phyloP scores from a whole-genome alignment of 768 basidiomycete genomes.

The Suillus variegatus region DNA sequence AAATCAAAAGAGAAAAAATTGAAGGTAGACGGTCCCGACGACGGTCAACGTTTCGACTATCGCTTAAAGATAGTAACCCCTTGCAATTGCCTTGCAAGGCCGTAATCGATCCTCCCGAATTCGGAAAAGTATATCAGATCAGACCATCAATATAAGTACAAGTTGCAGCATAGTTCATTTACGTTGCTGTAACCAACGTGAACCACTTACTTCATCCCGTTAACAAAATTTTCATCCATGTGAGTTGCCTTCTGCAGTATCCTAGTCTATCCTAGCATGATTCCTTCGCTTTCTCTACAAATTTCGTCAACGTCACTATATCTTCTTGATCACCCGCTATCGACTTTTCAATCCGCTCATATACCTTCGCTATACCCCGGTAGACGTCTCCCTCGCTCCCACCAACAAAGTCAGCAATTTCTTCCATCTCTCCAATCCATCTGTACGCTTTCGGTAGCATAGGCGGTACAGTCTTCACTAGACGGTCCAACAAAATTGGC shows the following conservation, averaged over 20 bases:
- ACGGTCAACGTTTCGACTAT: background rate
- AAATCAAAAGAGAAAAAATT: background rate
- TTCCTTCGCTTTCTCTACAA: constrained; percentile 47
- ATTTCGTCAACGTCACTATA: constrained; percentile 40
- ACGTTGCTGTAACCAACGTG: constrained; percentile 10
- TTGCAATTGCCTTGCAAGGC: background rate
- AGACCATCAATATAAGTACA: background rate
- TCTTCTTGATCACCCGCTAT: constrained; percentile 41
- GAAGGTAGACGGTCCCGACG: background rate
- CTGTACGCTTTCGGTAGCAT: constrained; percentile 68
- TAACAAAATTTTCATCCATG: background rate
- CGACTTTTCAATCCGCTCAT: constrained; percentile 44
- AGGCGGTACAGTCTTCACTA: constrained; percentile 40
- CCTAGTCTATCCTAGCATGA: constrained; percentile 10
- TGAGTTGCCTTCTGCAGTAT: background rate
- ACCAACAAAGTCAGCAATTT: constrained; percentile 58
- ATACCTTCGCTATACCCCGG: constrained; percentile 47
- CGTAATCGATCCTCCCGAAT: constrained; percentile 1
- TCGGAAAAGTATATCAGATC: constrained; percentile 1
- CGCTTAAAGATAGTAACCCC: background rate
- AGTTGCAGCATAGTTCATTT: constrained; percentile 5
- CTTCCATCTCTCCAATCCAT: constrained; percentile 65
- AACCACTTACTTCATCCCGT: background rate
- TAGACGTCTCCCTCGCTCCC: constrained; percentile 46
- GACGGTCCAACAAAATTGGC: constrained; percentile 41